Base-by-base conservation (phyloP, 805 yeast species). In the Starmerella apis region DNA sequence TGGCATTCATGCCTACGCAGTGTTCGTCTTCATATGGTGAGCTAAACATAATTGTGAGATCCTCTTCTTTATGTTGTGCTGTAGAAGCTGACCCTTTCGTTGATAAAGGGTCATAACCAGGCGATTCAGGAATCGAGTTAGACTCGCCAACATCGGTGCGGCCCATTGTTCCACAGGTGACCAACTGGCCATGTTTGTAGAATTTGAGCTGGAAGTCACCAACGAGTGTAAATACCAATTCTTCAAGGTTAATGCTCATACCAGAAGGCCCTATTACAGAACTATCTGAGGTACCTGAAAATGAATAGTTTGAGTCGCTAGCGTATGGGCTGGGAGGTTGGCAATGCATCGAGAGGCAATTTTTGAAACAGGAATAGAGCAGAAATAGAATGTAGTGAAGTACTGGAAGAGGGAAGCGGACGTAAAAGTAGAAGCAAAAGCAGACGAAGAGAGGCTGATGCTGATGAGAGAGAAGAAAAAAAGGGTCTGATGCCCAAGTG, bases 161-260 rank as follows among this genome's bases (percentile, higher is more conserved):
- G 35, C n/a, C 31, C 4, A 36, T 25, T 3, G 33, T 18, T n/a
- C 48, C 48, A 18, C 20, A 23, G 24, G 43, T 25, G 11, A 27
- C 20, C 11, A 23, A 42, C 24, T 18, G n/a, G 33, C 37, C 50
- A 13, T 24, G 16, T 8, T 10, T 1, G 6, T 30, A 22, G 19
- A 13, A 46, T 18, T 23, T 31, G 13, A 46, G 36, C 25, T 42
- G 18, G 41, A 27, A 46, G 33, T 31, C 28, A 8, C 45, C 45
- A 1, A 46, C 19, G 7, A n/a, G 27, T 5, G 9, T 3, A n/a
- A 13, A 19, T 19, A 46, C 9, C 18, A 46, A 16, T 9, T 20
- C 18, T 33, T 24, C 48, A 25, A 45, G 16, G 18, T 27, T 22
- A 6, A 36, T 6, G 25, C 20, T 45, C 25, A 45, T 7, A 7